These are phyloP conservation scores for Starmera stellimalicola DNA, from an alignment of 1,139 yeast genomes.

Conservation along the genomic window DNA sequence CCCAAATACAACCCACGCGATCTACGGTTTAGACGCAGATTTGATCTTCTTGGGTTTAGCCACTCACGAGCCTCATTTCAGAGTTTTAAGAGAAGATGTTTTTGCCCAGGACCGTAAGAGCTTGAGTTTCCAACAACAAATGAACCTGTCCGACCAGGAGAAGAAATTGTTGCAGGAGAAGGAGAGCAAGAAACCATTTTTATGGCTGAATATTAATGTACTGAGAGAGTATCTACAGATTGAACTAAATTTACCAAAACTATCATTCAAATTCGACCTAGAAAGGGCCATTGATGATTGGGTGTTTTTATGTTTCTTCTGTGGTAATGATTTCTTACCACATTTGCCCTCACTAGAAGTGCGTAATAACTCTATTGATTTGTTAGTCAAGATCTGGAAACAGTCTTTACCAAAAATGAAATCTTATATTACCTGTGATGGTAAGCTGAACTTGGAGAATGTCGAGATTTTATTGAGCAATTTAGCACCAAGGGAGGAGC, in stretches of 20 bases:
- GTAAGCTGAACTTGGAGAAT: conserved; percentile 62
- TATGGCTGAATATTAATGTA: conserved; percentile 88
- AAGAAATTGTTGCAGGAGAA: conserved; percentile 41
- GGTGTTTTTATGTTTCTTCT: conserved; percentile 98
- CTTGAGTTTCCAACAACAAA: conserved; percentile 37
- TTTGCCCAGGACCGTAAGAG: conserved; percentile 62
- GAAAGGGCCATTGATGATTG: conserved; percentile 98
- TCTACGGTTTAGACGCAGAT: conserved; percentile 97
- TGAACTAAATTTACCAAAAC: conserved; percentile 64
- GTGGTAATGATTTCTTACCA: conserved; percentile 97
- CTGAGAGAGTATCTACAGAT: conserved; percentile 81
- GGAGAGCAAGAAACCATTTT: conserved; percentile 73
- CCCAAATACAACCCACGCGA: conserved; percentile 87
- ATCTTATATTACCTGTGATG: conserved; percentile 85
- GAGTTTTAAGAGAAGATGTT: conserved; percentile 91
- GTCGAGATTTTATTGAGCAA: conserved; percentile 63
- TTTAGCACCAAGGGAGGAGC: conserved; percentile 67
- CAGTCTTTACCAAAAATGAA: conserved; percentile 52
- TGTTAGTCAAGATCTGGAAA: conserved; percentile 78
- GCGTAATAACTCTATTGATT: conserved; percentile 87
- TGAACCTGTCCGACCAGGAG: conserved; percentile 54
- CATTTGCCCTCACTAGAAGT: conserved; percentile 93
- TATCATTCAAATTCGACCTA: conserved; percentile 70
- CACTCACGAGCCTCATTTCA: conserved; percentile 95
- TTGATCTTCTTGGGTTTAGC: conserved; percentile 91